Evolutionary conservation across 202 grass and related monocot genomes (phyloP).

Genomic region (Setaria italica): DNA sequence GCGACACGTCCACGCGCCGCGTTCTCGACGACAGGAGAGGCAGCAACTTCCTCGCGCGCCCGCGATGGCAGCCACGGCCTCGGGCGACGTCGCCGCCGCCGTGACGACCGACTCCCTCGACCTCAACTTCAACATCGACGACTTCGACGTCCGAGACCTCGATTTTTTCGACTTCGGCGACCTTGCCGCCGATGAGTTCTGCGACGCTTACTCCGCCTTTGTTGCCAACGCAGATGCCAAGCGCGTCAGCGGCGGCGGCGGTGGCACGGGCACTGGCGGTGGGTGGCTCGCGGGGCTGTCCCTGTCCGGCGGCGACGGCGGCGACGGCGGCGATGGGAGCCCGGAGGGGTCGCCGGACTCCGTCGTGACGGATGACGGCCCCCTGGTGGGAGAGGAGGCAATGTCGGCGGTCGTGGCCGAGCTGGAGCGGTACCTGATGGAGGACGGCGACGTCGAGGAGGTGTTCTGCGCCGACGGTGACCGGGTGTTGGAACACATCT

Average conservation of each 20-base stretch:
- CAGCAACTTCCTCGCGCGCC: too few relatives aligned
- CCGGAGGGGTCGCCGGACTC: slow-evolving; percentile 11
- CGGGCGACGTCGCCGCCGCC: background rate
- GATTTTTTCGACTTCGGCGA: slow-evolving; percentile 24
- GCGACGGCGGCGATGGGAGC: background rate
- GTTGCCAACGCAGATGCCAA: background rate
- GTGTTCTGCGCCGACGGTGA: background rate
- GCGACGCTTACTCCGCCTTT: background rate
- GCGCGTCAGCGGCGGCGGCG: background rate
- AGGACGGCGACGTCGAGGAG: background rate
- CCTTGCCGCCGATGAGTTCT: background rate
- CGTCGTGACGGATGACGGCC: background rate
- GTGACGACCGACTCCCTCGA: background rate
- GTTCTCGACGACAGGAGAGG: background rate
- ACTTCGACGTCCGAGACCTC: background rate
- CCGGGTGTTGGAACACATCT: too few relatives aligned
- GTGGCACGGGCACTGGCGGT: background rate
- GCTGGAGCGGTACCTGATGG: slow-evolving; percentile 39
- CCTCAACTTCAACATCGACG: slow-evolving; percentile 5
- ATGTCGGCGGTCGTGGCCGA: slow-evolving; percentile 14
- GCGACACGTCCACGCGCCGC: background rate
- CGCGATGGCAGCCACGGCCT: background rate
- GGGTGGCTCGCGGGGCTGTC: background rate
- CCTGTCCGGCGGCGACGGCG: background rate
- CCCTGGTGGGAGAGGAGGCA: background rate